Evolutionary conservation across 2,329 filamentous ascomycete species (phyloP).

Genomic region (Colletotrichum incanum): DNA sequence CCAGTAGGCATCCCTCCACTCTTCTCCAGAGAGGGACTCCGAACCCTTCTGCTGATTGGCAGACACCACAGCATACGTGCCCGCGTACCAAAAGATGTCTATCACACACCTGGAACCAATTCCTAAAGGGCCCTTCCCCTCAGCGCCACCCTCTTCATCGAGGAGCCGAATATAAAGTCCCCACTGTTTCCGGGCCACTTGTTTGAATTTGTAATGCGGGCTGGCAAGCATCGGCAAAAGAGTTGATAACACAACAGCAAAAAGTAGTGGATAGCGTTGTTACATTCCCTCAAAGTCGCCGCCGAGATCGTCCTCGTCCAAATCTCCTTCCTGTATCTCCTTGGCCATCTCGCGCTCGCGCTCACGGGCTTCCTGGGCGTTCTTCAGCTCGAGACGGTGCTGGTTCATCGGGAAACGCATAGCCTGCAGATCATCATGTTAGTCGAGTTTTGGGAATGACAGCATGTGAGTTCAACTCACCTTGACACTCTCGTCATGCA

Average conservation of each 20-base stretch:
- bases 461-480: conserved; percentile 60
- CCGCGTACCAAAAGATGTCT: conserved; percentile 31
- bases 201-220: conserved; percentile 18
- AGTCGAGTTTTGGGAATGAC: conserved; percentile 41
- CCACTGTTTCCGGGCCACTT: conserved; percentile 22
- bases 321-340: conserved; percentile 97
- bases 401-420: conserved; percentile 99
- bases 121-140: conserved; percentile 13
- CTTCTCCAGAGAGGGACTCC: background rate
- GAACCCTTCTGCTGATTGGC: background rate
- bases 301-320: conserved; percentile 96
- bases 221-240: conserved; percentile 17
- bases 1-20: background rate
- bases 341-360: conserved; percentile 97
- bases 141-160: conserved; percentile 30
- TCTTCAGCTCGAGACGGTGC: conserved; percentile 96
- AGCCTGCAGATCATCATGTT: conserved; percentile 69
- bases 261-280: conserved; percentile 47
- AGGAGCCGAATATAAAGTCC: conserved; percentile 20
- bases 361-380: conserved; percentile 97
- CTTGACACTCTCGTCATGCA: conserved; percentile 99
- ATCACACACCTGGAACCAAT: conserved; percentile 28
- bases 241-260: conserved; percentile 38
- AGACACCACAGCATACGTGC: conserved; percentile 18
- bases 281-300: conserved; percentile 98